Evolutionary conservation across 192 early-diverging fungal species (phyloP).

Genomic region (Kickxella alabastrina): DNA sequence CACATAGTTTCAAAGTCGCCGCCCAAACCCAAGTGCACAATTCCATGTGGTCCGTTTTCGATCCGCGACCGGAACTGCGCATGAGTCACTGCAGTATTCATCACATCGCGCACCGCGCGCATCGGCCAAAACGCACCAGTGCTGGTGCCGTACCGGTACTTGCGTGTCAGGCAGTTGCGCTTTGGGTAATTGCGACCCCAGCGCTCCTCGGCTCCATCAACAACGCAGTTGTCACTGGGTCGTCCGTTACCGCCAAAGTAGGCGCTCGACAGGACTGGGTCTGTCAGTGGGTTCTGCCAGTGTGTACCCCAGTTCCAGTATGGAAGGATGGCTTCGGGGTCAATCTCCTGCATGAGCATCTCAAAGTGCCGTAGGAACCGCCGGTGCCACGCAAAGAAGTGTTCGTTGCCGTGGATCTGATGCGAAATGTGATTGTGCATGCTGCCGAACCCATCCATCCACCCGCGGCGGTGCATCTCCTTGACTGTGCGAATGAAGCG

Average conservation of each 20-base stretch:
- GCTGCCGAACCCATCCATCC: conserved; percentile 54
- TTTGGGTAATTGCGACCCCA: conserved; percentile 52
- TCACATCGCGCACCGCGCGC: conserved; percentile 43
- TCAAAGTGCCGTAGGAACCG: conserved; percentile 53
- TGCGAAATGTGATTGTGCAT: conserved; percentile 52
- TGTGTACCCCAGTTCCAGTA: conserved; percentile 66
- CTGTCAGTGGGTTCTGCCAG: conserved; percentile 49
- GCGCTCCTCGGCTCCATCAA: conserved; percentile 52
- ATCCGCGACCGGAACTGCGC: conserved; percentile 52
- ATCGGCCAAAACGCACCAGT: conserved; percentile 48
- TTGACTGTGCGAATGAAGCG: conserved; percentile 36
- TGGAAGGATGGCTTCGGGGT: conserved; percentile 52
- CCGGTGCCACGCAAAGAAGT: conserved; percentile 57
- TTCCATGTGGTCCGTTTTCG: conserved; percentile 52
- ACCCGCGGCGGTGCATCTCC: conserved; percentile 52
- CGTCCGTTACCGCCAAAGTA: conserved; percentile 48
- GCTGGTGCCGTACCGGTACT: conserved; percentile 34
- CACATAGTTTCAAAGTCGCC: conserved; percentile 55
- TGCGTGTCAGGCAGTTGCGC: conserved; percentile 45
- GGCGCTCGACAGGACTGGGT: conserved; percentile 28
- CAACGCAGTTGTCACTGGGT: conserved; percentile 47
- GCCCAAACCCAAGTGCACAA: conserved; percentile 50
- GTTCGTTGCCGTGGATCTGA: conserved; percentile 51
- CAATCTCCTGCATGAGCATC: conserved; percentile 48
- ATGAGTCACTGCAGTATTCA: conserved; percentile 32